These are phyloP conservation scores for Metschnikowia sp. DNA, from an alignment of 805 yeast genomes.

Conservation along the genomic window DNA sequence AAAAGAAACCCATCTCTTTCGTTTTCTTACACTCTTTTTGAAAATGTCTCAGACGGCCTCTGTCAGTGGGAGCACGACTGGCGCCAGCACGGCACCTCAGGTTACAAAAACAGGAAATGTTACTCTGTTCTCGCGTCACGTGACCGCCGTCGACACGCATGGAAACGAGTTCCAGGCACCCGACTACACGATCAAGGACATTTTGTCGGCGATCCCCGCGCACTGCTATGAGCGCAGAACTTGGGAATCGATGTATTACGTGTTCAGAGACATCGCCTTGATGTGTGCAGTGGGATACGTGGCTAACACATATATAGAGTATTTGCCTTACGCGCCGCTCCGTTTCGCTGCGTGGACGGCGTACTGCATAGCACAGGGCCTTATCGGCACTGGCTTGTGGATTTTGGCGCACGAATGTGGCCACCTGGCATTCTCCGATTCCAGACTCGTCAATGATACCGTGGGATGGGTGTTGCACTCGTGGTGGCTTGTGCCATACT, in stretches of 20 bases:
- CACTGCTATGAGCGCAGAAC: slow-evolving; percentile 69
- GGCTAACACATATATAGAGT: slow-evolving; percentile 53
- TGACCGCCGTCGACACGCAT: slow-evolving; percentile 52
- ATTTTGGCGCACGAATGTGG: slow-evolving; percentile 91
- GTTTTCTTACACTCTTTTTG: background rate
- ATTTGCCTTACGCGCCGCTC: slow-evolving; percentile 22
- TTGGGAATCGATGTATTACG: slow-evolving; percentile 55
- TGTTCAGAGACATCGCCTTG: slow-evolving; percentile 58
- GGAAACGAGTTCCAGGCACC: slow-evolving; percentile 74
- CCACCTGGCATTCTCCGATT: slow-evolving; percentile 79
- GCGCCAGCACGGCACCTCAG: slow-evolving; percentile 5
- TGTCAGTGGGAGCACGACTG: slow-evolving; percentile 5
- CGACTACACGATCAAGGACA: slow-evolving; percentile 71
- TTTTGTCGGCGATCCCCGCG: slow-evolving; percentile 66
- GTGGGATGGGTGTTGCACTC: slow-evolving; percentile 86
- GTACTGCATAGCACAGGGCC: slow-evolving; percentile 54
- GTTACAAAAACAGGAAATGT: slow-evolving; percentile 39
- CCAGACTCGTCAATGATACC: slow-evolving; percentile 66
- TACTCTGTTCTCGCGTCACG: slow-evolving; percentile 32
- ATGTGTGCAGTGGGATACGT: slow-evolving; percentile 48
- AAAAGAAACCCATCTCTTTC: background rate
- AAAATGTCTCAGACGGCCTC: slow-evolving; percentile 16
- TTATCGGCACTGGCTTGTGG: slow-evolving; percentile 78
- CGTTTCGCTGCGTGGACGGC: slow-evolving; percentile 59
- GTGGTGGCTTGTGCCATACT: slow-evolving; percentile 75